phyloP scores from a whole-genome alignment of 129 eudicot genomes.

The Artemisia tridentata region DNA sequence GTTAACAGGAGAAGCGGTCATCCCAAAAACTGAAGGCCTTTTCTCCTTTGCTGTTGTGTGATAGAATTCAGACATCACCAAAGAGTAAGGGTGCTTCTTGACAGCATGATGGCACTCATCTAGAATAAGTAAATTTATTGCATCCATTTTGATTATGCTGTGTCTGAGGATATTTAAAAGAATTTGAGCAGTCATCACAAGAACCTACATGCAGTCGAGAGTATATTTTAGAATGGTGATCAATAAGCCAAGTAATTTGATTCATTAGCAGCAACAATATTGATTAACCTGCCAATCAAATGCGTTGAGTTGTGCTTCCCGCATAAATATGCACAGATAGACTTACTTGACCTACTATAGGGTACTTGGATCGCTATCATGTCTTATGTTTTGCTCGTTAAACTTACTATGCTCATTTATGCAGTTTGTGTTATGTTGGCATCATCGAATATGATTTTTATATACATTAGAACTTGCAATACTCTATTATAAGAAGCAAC shows the following conservation, averaged over 20 bases:
- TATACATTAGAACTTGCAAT: too few species aligned
- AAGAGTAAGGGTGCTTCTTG: slow-evolving; percentile 95
- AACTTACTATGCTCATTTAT: too few species aligned
- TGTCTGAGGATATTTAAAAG: slow-evolving; percentile 92
- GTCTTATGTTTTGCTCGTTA: too few species aligned
- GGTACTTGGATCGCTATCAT: not conserved
- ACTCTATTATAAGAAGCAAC: too few species aligned
- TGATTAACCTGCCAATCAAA: slow-evolving; percentile 3
- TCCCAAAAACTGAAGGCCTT: slow-evolving; percentile 96
- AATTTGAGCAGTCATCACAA: slow-evolving; percentile 99
- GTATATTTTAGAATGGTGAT: not conserved
- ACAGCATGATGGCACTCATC: slow-evolving; percentile 99
- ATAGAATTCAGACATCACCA: slow-evolving; percentile 99
- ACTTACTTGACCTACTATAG: not conserved
- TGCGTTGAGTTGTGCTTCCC: not conserved
- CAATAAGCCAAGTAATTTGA: not conserved
- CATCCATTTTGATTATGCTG: slow-evolving; percentile 95
- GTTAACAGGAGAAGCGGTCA: slow-evolving; percentile 99
- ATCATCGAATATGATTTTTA: too few species aligned
- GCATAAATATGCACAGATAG: slow-evolving; percentile 9
- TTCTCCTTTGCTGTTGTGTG: slow-evolving; percentile 95
- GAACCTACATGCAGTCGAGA: slow-evolving; percentile 57
- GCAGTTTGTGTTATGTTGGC: too few species aligned
- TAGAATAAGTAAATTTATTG: slow-evolving; percentile 76
- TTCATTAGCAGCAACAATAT: not conserved